phyloP scores from a whole-genome alignment of 345 rosid genomes.

The Euclidium syriacum region DNA sequence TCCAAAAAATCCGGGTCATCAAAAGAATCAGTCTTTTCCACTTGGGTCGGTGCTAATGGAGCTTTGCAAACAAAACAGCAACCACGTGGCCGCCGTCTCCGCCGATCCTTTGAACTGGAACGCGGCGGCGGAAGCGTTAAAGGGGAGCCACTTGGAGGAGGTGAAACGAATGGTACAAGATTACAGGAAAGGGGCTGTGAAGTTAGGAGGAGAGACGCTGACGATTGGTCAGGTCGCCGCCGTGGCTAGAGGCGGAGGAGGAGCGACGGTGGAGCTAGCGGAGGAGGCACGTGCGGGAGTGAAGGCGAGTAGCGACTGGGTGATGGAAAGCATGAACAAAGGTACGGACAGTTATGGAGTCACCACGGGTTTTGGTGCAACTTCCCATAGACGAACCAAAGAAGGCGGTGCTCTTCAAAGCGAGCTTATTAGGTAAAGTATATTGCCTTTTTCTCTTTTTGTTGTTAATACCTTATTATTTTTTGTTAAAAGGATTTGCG shows the following conservation, averaged over 20 bases:
- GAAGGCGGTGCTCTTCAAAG: conserved; percentile 65
- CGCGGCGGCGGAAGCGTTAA: conserved; percentile 50
- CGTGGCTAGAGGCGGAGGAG: conserved; percentile 36
- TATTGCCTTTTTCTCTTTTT: too few relatives aligned
- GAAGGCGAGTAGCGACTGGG: conserved; percentile 76
- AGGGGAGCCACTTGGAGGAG: conserved; percentile 80
- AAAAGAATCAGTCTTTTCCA: not conserved
- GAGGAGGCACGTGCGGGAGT: conserved; percentile 61
- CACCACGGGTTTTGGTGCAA: conserved; percentile 77
- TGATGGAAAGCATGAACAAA: conserved; percentile 61
- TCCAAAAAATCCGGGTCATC: not conserved
- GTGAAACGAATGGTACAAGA: conserved; percentile 76
- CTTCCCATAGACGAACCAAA: conserved; percentile 65
- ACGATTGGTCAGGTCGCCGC: conserved; percentile 80
- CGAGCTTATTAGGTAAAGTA: conserved; percentile 62
- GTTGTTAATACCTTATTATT: not conserved
- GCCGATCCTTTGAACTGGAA: conserved; percentile 79
- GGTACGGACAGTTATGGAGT: conserved; percentile 79
- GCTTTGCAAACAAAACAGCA: conserved; percentile 16
- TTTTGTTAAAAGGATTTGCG: not conserved
- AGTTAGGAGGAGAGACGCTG: conserved; percentile 70
- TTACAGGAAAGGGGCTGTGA: conserved; percentile 52
- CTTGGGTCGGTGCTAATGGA: conserved; percentile 13
- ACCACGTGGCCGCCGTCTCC: not conserved
- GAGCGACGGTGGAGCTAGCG: conserved; percentile 44